Evolutionary conservation across 441 rosid genomes (phyloP).

Genomic region (Macaranga tanarius): DNA sequence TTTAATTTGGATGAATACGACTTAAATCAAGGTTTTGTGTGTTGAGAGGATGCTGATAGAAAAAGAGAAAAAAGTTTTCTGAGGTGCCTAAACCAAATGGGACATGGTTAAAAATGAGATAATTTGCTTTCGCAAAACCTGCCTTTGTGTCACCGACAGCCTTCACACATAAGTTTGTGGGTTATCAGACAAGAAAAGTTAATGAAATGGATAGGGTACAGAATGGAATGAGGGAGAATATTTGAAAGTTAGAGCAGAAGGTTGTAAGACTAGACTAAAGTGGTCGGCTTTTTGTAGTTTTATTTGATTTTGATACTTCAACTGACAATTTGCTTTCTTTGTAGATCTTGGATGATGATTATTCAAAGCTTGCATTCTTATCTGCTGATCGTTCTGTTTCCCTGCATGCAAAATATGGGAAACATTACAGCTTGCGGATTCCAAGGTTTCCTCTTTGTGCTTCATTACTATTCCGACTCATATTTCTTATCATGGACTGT

Average conservation of each 20-base stretch:
- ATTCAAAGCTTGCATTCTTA: slow-evolving; percentile 87
- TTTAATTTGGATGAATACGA: not conserved
- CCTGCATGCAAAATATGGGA: slow-evolving; percentile 92
- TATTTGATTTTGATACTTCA: slow-evolving; percentile 5
- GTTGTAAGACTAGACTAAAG: not conserved
- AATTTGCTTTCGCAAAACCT: not conserved
- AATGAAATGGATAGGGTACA: not conserved
- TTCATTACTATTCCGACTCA: slow-evolving; percentile 13
- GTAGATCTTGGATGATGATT: slow-evolving; percentile 78
- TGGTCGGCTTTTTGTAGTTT: not conserved
- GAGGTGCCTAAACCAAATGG: slow-evolving; percentile 5
- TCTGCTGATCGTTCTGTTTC: slow-evolving; percentile 85
- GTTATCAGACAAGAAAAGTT: not conserved
- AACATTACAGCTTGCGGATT: slow-evolving; percentile 71
- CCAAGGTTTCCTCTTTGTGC: slow-evolving; percentile 55
- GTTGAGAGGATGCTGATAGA: slow-evolving; percentile 1
- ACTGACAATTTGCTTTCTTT: slow-evolving; percentile 7
- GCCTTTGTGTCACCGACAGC: not conserved
- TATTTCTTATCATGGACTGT: not conserved
- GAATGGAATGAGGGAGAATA: not conserved
- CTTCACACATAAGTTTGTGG: not conserved
- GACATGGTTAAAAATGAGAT: not conserved
- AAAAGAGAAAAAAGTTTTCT: not conserved
- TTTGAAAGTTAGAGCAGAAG: not conserved
- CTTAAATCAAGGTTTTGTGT: not conserved